These are phyloP conservation scores for Dryas drummondii DNA, from an alignment of 306 rosid genomes.

Conservation along the genomic window DNA sequence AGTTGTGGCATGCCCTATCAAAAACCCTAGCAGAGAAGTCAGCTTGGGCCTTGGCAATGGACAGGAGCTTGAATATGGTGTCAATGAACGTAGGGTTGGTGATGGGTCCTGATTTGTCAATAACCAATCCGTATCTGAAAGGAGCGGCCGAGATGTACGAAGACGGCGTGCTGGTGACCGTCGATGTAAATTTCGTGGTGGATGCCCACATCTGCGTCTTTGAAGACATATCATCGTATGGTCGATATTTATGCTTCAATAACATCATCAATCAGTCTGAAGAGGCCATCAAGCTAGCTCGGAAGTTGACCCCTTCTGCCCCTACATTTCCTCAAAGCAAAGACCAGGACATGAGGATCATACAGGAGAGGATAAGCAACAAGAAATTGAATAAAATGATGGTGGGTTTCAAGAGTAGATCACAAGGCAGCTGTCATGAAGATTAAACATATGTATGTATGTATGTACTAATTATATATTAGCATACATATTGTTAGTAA, in stretches of 20 bases:
- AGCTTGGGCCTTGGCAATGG: conserved; percentile 93
- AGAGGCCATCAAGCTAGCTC: conserved; percentile 67
- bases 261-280: conserved; percentile 50
- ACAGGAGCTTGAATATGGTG: conserved; percentile 79
- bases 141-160: conserved; percentile 99
- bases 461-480: too few relatives aligned
- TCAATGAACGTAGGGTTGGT: conserved; percentile 55
- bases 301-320: conserved; percentile 47
- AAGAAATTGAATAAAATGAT: conserved; percentile 79
- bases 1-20: conserved; percentile 94
- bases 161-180: conserved; percentile 77
- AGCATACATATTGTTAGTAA: neutral
- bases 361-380: conserved; percentile 74
- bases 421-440: conserved; percentile 6
- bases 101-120: conserved; percentile 48
- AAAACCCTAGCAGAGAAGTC: conserved; percentile 80
- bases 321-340: conserved; percentile 44
- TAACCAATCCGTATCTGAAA: conserved; percentile 58
- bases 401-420: conserved; percentile 51
- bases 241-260: conserved; percentile 88
- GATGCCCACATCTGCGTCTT: conserved; percentile 68
- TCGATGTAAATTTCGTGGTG: conserved; percentile 56
- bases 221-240: conserved; percentile 74
- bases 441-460: neutral
- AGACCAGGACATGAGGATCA: conserved; percentile 42